Base-by-base conservation (phyloP, 331 rosid genomes). In the Quercus phellos region DNA sequence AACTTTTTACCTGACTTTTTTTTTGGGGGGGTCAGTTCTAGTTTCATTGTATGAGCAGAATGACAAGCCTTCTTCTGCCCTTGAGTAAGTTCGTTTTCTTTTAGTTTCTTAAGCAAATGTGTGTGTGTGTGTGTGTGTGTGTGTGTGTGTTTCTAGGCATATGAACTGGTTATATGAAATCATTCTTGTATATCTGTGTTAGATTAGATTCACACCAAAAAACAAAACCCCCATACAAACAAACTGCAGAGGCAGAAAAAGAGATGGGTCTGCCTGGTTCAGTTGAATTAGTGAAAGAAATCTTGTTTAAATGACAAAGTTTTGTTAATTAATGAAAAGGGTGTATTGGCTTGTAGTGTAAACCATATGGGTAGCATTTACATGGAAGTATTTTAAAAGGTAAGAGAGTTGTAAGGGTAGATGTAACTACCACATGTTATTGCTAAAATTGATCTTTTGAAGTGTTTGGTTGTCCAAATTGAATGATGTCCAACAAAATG, bases 11-110 rank as follows among this genome's bases (percentile, higher is more conserved):
- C n/a, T 81, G 73, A 3, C 6, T 68, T 22, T 55, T 51, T 68
- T 22, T 35, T 58, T 6, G 1, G 24, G 24, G 24, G 38, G 9
- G 13, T 56, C 88, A 92, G 99, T 90, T 87, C 88, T 94, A 66
- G 98, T 92, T 85, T 83, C 97, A 55, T 88, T 94, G 34, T 94
- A 94, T 59, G 97, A 94, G 90, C 99, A 94, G 83, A 87, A 94
- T 84, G 97, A 92, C 78, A 94, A 92, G 87, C 98, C 99, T 87
- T 88, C 94, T 68, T 89, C 97, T 82, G 97, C 96, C 21, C 90
- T 94, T 66, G 95, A 92, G 97, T 90, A 84, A 84, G 93, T 85
- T 76, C 53, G 12, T 77, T 67, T 51, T 70, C 13, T 67, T 72
- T 63, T 3, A 6, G 5, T 43, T 64, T 78, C 19, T 58, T 5